A percentile compares a stretch with the other conserved stretches of the same genome.
These are phyloP conservation scores for Claviceps fusiformis DNA, from an alignment of 2,329 filamentous ascomycete species.

Conservation along the genomic window DNA sequence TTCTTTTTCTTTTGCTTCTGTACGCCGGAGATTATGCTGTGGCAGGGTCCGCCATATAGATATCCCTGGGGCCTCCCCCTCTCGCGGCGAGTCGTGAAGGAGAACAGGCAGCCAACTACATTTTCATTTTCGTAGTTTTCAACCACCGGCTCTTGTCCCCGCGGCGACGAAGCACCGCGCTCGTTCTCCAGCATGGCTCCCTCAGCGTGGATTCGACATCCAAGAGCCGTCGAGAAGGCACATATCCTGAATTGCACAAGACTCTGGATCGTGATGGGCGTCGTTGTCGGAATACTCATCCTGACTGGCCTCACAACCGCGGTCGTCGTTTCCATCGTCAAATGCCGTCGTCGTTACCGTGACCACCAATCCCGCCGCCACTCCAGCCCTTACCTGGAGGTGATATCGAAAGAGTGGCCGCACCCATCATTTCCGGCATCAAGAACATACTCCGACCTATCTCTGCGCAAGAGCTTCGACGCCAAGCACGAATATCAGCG, in stretches of 20 bases:
- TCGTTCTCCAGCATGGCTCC: background rate
- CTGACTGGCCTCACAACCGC: background rate
- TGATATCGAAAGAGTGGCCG: constrained; percentile 1
- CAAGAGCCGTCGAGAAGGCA: background rate
- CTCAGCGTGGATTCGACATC: background rate
- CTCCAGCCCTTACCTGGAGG: background rate
- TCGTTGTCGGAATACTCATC: background rate
- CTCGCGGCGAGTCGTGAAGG: too few relatives aligned
- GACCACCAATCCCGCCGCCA: background rate
- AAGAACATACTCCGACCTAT: background rate
- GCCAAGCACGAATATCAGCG: constrained; percentile 25
- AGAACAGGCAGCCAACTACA: background rate
- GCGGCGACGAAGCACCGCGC: background rate
- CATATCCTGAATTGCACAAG: background rate
- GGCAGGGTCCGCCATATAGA: background rate
- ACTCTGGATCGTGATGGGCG: background rate
- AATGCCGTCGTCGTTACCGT: background rate
- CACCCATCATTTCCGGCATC: background rate
- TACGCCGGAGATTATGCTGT: background rate
- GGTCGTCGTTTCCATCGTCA: background rate
- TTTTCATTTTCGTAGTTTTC: background rate
- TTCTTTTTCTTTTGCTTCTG: background rate
- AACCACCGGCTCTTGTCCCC: background rate
- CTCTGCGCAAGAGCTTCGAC: background rate
- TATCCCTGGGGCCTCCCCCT: too few relatives aligned